Conservation (phyloP, 371 early-diverging fungal genomes). For the Saksenaea vasiformis region DNA sequence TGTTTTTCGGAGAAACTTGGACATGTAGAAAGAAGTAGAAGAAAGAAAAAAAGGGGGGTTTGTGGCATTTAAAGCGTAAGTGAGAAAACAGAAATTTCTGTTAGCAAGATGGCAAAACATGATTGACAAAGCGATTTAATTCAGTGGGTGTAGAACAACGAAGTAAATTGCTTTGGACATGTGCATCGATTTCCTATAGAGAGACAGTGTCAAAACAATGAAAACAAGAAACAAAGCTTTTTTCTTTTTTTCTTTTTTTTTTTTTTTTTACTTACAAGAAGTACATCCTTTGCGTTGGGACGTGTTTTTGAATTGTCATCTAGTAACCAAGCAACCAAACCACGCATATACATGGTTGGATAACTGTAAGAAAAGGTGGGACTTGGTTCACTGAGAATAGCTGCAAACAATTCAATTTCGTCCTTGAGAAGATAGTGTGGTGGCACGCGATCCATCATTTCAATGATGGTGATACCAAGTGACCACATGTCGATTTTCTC, state of each 20-base stretch:
- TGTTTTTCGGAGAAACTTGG: neutral
- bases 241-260: too few relatives aligned
- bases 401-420: constrained; percentile 44
- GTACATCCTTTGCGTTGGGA: constrained; percentile 45
- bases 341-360: constrained; percentile 54
- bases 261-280: constrained; percentile 39
- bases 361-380: constrained; percentile 55
- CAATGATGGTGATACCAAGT: constrained; percentile 83
- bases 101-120: constrained; percentile 35
- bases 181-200: constrained; percentile 41
- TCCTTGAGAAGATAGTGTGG: constrained; percentile 52
- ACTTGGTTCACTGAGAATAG: constrained; percentile 42
- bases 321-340: constrained; percentile 51
- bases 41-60: neutral
- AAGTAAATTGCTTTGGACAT: constrained; percentile 40
- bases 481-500: constrained; percentile 97
- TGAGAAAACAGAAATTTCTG: neutral
- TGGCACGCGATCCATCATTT: constrained; percentile 60
- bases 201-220: neutral
- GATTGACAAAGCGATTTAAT: constrained; percentile 40
- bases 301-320: constrained; percentile 41
- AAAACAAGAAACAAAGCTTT: neutral
- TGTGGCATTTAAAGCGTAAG: neutral
- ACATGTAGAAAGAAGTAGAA: neutral
- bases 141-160: constrained; percentile 35